Evolutionary conservation across 129 eudicot genomes (phyloP), one percentile per base, ranked within the genome.

Genomic region (Solidago caesia): DNA sequence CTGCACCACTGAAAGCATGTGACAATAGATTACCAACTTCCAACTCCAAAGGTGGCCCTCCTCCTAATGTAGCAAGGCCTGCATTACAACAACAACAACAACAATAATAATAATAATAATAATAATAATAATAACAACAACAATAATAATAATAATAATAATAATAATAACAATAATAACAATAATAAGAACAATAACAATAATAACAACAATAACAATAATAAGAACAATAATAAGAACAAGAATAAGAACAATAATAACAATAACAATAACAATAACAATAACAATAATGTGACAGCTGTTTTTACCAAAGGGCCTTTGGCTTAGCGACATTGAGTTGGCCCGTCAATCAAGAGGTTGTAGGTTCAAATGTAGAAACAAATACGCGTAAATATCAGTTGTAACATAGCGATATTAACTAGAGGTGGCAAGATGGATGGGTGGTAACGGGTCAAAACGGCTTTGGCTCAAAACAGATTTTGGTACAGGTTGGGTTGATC

Each of bases 11-110:
- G 62, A 80, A 75, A 64, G 97, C 97, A 72, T 86, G 97, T 6
- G 96, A 85, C 71, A 81, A n/a, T 39, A 95, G 69, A 70, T 94
- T 95, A 53, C 51, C 70, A 2, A 69, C 69, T 21, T 84, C 86
- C 39, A 91, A 72, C 81, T 91, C 87, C 81, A 91, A 56, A 45
- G 92, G 88, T 39, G 89, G 88, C 67, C 94, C 96, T 15, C 84
- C 97, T 67, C 77, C 96, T 68, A 95, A 77, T 27, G 77, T 87
- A 49, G 87, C 97, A 63, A 95, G 96, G 41, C 97, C 99, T 95
- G 83, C 74, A 72, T 75, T 39, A 42, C 33, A 72, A 75, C 78
- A 21, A 51, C 5, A 21, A 21, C 0, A 21, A 21, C 0, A 21
- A 21, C 0, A 21, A 21, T 21, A 21, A 21, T 21, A 21, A 21